Conservation (phyloP, 495 filamentous ascomycete species). For the Daldinia caldariorum region DNA sequence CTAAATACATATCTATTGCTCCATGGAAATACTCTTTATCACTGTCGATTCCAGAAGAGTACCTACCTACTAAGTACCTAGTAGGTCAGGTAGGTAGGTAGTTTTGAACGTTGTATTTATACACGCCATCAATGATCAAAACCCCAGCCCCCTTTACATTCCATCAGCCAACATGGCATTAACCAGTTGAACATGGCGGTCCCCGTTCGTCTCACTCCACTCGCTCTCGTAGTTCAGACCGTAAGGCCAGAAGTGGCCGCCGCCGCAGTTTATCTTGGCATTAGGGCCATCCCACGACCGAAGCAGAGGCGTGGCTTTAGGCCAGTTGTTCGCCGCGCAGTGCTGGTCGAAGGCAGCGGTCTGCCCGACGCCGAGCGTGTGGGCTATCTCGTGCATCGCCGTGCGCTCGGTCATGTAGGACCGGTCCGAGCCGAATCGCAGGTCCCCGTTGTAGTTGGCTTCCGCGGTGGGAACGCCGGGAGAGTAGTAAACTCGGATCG, state of each 20-base stretch:
- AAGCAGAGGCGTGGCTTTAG: constrained; percentile 50
- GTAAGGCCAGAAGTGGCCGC: constrained; percentile 57
- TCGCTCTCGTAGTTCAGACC: constrained; percentile 57
- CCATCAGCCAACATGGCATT: constrained; percentile 51
- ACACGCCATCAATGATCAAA: background rate
- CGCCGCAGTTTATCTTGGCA: constrained; percentile 57
- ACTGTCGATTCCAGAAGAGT: background rate
- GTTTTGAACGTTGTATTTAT: background rate
- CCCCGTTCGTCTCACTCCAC: constrained; percentile 53
- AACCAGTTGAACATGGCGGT: constrained; percentile 52
- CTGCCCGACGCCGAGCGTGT: constrained; percentile 57
- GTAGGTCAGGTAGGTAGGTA: too few relatives aligned
- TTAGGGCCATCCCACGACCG: constrained; percentile 49
- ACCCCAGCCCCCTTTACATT: constrained; percentile 5
- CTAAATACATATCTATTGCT: too few relatives aligned
- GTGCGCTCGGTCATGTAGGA: constrained; percentile 59
- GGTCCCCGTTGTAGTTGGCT: constrained; percentile 56
- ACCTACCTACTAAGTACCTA: too few relatives aligned
- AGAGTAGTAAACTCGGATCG: constrained; percentile 50
- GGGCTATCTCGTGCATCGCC: constrained; percentile 57
- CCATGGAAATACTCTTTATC: background rate
- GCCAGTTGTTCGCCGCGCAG: constrained; percentile 53
- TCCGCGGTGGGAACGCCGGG: constrained; percentile 55
- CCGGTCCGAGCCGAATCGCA: constrained; percentile 55
- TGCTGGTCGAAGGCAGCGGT: constrained; percentile 50